phyloP scores from a whole-genome alignment of 2,329 filamentous ascomycete genomes.

The Metarhizium brunneum region DNA sequence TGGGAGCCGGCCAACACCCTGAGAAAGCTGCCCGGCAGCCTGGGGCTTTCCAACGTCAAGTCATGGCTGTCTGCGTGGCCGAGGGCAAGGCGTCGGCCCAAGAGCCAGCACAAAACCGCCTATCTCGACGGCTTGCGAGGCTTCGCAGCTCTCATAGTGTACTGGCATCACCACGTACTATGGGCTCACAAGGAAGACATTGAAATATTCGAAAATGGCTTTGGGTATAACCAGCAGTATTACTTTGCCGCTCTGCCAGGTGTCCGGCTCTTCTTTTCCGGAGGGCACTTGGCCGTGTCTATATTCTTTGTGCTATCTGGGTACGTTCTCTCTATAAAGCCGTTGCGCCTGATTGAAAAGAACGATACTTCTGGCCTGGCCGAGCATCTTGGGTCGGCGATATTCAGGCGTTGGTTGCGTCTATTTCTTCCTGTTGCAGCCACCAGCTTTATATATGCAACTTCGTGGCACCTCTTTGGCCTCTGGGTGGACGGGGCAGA shows the following conservation, averaged over 20 bases:
- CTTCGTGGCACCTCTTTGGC: conserved; percentile 42
- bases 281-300: conserved; percentile 51
- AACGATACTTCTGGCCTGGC: conserved; percentile 31
- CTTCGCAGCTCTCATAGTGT: conserved; percentile 58
- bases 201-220: conserved; percentile 40
- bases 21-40: too few relatives aligned
- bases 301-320: conserved; percentile 50
- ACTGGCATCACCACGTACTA: conserved; percentile 50
- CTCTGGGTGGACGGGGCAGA: conserved; percentile 31
- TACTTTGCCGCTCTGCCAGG: conserved; percentile 44
- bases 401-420: conserved; percentile 40
- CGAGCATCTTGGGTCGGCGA: conserved; percentile 35
- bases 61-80: not conserved
- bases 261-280: conserved; percentile 50
- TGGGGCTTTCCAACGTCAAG: not conserved
- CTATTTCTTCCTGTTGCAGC: conserved; percentile 42
- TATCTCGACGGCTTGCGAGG: conserved; percentile 55
- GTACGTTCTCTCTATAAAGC: conserved; percentile 44
- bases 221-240: conserved; percentile 37
- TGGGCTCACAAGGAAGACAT: conserved; percentile 40
- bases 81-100: conserved; percentile 4
- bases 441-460: conserved; percentile 41
- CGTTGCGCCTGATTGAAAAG: conserved; percentile 34
- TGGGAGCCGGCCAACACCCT: too few relatives aligned
- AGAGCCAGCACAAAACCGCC: conserved; percentile 39